Conservation (phyloP, 129 eudicot genomes). For the Helianthus tuberosus region DNA sequence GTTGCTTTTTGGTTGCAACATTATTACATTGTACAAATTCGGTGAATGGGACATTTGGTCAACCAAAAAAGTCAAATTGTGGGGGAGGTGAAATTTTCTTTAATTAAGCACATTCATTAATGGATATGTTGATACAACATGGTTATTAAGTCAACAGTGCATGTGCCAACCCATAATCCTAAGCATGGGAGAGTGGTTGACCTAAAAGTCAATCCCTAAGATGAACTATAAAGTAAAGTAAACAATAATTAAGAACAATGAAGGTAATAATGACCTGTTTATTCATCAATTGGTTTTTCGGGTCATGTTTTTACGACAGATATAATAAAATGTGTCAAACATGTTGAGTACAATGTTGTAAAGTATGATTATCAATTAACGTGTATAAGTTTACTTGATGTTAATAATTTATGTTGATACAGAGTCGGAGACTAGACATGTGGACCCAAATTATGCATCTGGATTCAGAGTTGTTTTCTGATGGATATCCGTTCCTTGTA, state of each 20-base stretch:
- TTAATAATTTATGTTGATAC: conserved; percentile 7
- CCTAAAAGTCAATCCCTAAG: conserved; percentile 26
- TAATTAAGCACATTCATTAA: no score
- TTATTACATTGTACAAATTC: conserved; percentile 37
- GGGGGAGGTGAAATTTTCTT: no score
- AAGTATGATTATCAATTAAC: neutral
- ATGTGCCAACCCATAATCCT: no score
- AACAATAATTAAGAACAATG: conserved; percentile 37
- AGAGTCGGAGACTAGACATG: conserved; percentile 55
- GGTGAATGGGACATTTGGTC: no score
- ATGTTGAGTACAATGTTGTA: neutral
- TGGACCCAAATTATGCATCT: conserved; percentile 54
- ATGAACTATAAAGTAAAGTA: conserved; percentile 17
- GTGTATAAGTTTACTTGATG: no score
- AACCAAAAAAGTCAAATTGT: no score
- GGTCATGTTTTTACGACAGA: neutral
- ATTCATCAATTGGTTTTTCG: neutral
- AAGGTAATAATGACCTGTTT: conserved; percentile 44
- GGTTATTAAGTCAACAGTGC: no score
- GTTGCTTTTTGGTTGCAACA: conserved; percentile 36
- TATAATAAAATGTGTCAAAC: neutral
- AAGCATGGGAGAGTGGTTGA: conserved; percentile 25
- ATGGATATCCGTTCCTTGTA: conserved; percentile 64
- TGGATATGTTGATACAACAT: no score
- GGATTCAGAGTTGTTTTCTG: conserved; percentile 61